Evolutionary conservation across 2,329 filamentous ascomycete genomes (phyloP), one percentile per base, ranked within the genome.

Genomic region (Lanzia echinophila): DNA sequence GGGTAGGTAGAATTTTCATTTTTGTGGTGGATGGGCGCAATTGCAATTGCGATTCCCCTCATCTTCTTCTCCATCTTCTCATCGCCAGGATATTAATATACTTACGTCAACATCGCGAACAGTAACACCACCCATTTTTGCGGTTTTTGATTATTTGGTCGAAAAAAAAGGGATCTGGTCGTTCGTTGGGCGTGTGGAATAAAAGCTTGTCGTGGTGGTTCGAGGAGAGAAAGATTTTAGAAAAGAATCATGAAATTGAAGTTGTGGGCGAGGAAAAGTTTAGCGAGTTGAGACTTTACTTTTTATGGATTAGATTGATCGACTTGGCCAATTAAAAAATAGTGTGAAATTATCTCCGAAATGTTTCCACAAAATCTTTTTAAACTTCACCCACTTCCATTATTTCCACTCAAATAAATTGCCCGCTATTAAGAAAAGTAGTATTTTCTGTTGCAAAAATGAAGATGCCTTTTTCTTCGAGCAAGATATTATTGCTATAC

Each of bases 31-130:
- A 52, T 10, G 15, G 17, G 8, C 20, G 17, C 2, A 33, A 28
- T 33, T 41, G 24, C 32, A 41, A 42, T 31, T 52, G 44, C 50
- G 41, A 53, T 59, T 58, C 61, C 19, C 22, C 41, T 44, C 41
- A 47, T 44, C 54, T 36, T 20, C 51, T 55, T 56, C 32, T 51
- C 56, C 46, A 22, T 55, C 50, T 55, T 55, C 44, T 36, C 44
- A 41, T 33, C 49, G 43, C 50, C 58, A 58, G 54, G 56, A 62
- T 60, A 59, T 62, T 57, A 63, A 57, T 65, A 64, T 67, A 83
- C 83, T 76, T 84, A 88, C 85, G 82, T 88, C 86, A 74, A 91
- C 87, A 79, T 91, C 88, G 78, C 87, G 87, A 77, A 92, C 88
- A 69, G 79, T 82, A 73, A 89, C 81, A 75, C 87, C 88, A 75